These are phyloP conservation scores for Aspergillus sp. DNA, from an alignment of 2,329 filamentous ascomycete genomes.

Conservation along the genomic window DNA sequence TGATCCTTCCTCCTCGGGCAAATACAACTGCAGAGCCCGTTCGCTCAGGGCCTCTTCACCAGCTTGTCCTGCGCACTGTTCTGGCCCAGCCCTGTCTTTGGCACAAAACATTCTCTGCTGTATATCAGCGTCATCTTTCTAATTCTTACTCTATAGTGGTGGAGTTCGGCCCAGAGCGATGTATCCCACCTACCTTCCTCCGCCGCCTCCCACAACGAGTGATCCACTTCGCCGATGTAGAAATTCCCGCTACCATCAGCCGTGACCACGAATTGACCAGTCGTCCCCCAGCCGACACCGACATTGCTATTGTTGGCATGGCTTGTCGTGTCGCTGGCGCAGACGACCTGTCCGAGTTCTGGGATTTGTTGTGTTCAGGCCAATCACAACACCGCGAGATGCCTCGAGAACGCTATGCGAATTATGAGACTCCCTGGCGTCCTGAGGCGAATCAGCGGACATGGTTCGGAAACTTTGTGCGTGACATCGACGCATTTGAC, in stretches of 20 bases:
- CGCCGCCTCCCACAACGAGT: conserved; percentile 11
- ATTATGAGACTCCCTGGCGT: conserved; percentile 19
- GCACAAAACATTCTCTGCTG: conserved; percentile 12
- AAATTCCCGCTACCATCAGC: neutral
- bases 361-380: conserved; percentile 29
- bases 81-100: conserved; percentile 16
- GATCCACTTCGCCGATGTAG: conserved; percentile 16
- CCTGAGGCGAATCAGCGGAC: conserved; percentile 3
- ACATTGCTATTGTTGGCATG: conserved; percentile 39
- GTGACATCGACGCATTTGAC: conserved; percentile 29
- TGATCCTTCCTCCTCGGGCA: neutral
- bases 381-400: conserved; percentile 24
- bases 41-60: conserved; percentile 4
- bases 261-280: conserved; percentile 1
- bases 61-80: conserved; percentile 13
- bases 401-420: conserved; percentile 15
- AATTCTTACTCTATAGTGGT: conserved; percentile 8
- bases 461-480: conserved; percentile 23
- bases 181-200: conserved; percentile 17
- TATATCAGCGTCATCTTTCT: conserved; percentile 7
- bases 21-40: conserved; percentile 6
- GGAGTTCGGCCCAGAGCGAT: conserved; percentile 20
- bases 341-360: conserved; percentile 29
- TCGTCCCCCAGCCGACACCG: conserved; percentile 15
- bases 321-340: conserved; percentile 33